Evolutionary conservation across 352 stramenopile species (phyloP).

Genomic region (Globisporangium canariense): DNA sequence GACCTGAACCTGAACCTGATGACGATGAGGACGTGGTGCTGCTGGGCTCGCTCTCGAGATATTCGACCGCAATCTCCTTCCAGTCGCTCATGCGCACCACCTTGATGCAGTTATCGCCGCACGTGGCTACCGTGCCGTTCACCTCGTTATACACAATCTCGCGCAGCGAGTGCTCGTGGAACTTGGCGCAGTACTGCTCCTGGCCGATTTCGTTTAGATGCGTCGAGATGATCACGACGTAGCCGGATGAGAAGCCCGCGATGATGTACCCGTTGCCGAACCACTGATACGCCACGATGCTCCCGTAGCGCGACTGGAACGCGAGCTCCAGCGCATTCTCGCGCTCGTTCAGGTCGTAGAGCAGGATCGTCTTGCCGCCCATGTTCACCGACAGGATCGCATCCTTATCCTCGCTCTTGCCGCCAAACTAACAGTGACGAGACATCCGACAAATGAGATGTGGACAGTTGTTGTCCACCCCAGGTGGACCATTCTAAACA

Average conservation of each 20-base stretch:
- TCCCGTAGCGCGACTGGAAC: constrained; percentile 88
- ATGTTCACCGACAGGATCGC: constrained; percentile 89
- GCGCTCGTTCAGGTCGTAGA: constrained; percentile 85
- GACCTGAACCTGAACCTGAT: constrained; percentile 3
- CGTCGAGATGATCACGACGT: constrained; percentile 90
- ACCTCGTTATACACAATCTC: constrained; percentile 81
- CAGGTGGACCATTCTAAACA: neutral
- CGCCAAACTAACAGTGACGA: constrained; percentile 47
- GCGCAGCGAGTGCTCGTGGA: constrained; percentile 70
- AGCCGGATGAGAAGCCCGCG: constrained; percentile 88
- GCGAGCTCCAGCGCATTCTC: constrained; percentile 90
- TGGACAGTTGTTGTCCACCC: neutral
- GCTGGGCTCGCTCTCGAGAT: constrained; percentile 49
- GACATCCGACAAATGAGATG: neutral
- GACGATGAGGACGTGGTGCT: constrained; percentile 11
- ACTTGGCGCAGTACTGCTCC: constrained; percentile 84
- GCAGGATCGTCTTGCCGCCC: constrained; percentile 84
- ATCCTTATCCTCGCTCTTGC: constrained; percentile 66
- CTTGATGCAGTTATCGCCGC: constrained; percentile 87
- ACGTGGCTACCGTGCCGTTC: constrained; percentile 85
- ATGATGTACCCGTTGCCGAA: constrained; percentile 90
- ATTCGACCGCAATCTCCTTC: constrained; percentile 84
- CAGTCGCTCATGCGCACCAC: constrained; percentile 90
- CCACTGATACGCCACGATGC: constrained; percentile 87
- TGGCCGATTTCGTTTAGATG: constrained; percentile 87